Conservation (phyloP, 768 basidiomycete genomes). For the Lentinula guzmanii region DNA sequence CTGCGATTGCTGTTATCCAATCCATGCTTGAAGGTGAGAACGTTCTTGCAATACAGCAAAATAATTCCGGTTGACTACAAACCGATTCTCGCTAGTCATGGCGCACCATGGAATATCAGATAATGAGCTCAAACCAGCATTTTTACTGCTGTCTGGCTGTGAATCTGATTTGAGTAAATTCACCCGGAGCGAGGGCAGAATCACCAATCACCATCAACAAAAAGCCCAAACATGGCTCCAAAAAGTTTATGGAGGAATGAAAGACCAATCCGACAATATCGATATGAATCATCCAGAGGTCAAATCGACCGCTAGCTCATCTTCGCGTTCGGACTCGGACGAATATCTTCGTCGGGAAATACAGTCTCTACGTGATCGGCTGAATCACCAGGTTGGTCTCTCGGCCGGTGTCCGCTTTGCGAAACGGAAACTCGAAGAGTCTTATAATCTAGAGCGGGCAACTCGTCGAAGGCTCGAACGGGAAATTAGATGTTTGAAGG, state of each 20-base stretch:
- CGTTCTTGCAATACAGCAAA: background rate
- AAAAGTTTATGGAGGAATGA: constrained; percentile 36
- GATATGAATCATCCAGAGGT: background rate
- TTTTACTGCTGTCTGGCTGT: constrained; percentile 48
- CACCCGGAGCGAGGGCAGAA: constrained; percentile 17
- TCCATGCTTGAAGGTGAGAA: constrained; percentile 41
- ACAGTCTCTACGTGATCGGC: constrained; percentile 29
- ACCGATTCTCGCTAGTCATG: constrained; percentile 28
- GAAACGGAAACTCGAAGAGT: constrained; percentile 43
- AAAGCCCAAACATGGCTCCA: constrained; percentile 40
- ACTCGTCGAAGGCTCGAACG: constrained; percentile 30
- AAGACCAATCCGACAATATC: background rate
- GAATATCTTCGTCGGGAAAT: constrained; percentile 29
- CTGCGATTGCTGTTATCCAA: constrained; percentile 37
- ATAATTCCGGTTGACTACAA: background rate
- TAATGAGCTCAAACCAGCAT: constrained; percentile 40
- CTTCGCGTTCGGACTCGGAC: constrained; percentile 3
- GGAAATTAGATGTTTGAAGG: constrained; percentile 24
- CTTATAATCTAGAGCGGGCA: constrained; percentile 25
- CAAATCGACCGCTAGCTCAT: background rate
- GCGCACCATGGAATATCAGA: constrained; percentile 26
- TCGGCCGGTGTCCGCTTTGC: constrained; percentile 25
- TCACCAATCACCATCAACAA: constrained; percentile 28
- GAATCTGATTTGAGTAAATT: constrained; percentile 39
- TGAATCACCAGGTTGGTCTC: constrained; percentile 18